These are phyloP conservation scores for Elongisporangium anandrum DNA, from an alignment of 352 stramenopile species.

Conservation along the genomic window DNA sequence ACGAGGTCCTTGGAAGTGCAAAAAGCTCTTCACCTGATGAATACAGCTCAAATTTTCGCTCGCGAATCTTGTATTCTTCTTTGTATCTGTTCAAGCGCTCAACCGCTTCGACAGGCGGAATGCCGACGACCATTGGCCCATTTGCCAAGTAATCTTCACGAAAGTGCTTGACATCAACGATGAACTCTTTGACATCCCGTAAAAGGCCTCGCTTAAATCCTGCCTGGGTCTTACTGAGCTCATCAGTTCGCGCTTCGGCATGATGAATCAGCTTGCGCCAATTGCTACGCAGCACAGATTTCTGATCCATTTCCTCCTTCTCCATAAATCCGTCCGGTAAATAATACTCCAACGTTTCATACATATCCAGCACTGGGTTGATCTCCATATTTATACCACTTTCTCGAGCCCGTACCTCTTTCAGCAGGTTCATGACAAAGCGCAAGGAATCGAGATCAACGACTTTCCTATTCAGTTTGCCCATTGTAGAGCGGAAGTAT, in stretches of 20 bases:
- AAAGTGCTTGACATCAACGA: constrained; percentile 95
- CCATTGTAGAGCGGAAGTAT: constrained; percentile 94
- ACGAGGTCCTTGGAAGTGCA: constrained; percentile 93
- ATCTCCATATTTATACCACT: constrained; percentile 99
- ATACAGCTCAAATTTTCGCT: constrained; percentile 98
- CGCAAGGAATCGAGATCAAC: constrained; percentile 95
- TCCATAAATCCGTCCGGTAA: constrained; percentile 96
- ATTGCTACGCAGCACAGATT: constrained; percentile 95
- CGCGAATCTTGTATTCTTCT: constrained; percentile 96
- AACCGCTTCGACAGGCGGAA: constrained; percentile 94
- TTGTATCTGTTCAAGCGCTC: constrained; percentile 97
- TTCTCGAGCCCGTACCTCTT: constrained; percentile 96
- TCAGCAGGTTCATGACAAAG: constrained; percentile 97
- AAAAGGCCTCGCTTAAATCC: constrained; percentile 95
- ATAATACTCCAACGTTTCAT: constrained; percentile 96
- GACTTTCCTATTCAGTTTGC: constrained; percentile 92
- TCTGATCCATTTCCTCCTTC: constrained; percentile 99
- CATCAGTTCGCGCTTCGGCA: constrained; percentile 91
- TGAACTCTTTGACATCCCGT: constrained; percentile 96
- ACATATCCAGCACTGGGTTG: constrained; percentile 98
- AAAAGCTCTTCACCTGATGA: constrained; percentile 96
- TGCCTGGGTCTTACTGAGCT: constrained; percentile 94
- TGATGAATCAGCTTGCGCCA: constrained; percentile 97
- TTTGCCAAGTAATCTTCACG: constrained; percentile 95
- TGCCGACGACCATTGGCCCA: constrained; percentile 96